Evolutionary conservation across 345 rosid genomes (phyloP), one percentile per base, ranked within the genome.

Genomic region (Passiflora organensis): DNA sequence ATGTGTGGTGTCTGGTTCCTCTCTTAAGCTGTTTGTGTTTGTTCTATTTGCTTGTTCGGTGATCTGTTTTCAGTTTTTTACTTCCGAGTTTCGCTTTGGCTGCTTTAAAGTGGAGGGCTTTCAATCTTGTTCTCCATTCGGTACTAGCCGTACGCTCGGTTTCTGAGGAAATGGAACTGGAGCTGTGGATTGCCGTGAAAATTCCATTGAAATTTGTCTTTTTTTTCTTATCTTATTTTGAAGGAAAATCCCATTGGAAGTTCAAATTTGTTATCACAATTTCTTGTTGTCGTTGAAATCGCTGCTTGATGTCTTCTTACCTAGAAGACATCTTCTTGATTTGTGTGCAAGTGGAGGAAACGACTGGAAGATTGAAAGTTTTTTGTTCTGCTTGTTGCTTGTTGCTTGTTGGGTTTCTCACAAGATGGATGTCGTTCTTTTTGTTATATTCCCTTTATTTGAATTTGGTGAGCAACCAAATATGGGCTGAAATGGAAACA

Each of bases 381-480:
- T 71, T 41, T 15, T 41, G 13, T 15, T 41, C 1, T n/a, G n/a
- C n/a, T n/a, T n/a, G n/a, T 4, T 41, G 43, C 13, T 41, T 15
- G 9, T 8, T n/a, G n/a, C n/a, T 41, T 62, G 38, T 55, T 36
- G 41, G 59, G 65, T 43, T 56, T 32, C 16, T 51, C 5, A 18
- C n/a, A 63, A 44, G 23, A 45, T 49, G 49, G 28, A 19, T 25
- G 49, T 32, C 56, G 51, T 59, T 34, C 14, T 13, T 51, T 55
- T 32, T 36, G 13, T 1, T 62, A 68, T 11, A 48, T 49, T 51
- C 57, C 34, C 50, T 42, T 62, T 38, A 22, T 38, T 48, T 54
- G 38, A 64, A 68, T 68, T 76, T 79, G 67, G 71, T 62, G 55
- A 46, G 56, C 51, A 69, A 42, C 55, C 66, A 51, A 64, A 69